Conservation (phyloP, 2,329 filamentous ascomycete genomes). For the Trichoderma polysporum region DNA sequence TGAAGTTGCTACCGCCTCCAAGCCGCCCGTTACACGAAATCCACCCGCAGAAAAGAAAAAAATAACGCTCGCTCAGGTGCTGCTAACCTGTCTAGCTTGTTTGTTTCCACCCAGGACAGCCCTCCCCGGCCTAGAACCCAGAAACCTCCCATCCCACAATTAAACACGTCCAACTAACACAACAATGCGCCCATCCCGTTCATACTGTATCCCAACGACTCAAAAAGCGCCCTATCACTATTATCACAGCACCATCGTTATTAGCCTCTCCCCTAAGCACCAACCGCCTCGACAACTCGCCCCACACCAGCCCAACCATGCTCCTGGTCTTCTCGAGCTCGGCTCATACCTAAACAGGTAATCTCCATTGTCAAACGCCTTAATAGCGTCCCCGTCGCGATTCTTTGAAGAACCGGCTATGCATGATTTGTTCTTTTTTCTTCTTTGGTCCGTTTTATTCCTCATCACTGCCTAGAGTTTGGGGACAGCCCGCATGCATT, state of each 20-base stretch:
- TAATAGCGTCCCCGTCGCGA: slow-evolving; percentile 6
- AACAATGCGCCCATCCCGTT: no score
- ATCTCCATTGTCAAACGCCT: background rate
- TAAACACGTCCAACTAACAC: background rate
- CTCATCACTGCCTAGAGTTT: slow-evolving; percentile 5
- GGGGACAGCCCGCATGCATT: background rate
- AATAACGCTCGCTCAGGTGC: no score
- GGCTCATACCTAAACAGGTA: slow-evolving; percentile 4
- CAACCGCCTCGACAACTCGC: background rate
- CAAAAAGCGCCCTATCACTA: no score
- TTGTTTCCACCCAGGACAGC: background rate
- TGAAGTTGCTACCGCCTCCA: background rate
- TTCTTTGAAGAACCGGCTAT: no score
- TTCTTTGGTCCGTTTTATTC: background rate
- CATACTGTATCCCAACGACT: no score
- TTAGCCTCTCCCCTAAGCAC: background rate
- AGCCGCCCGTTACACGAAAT: background rate
- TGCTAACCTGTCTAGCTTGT: background rate
- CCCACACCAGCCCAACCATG: background rate
- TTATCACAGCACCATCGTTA: background rate
- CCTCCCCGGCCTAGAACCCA: background rate
- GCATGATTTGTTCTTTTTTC: no score
- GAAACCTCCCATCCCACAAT: background rate
- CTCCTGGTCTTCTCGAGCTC: background rate
- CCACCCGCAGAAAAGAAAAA: background rate